A percentile compares a stretch with the other conserved stretches of the same genome.
Conservation (phyloP, 1,284 basidiomycete genomes). For the Leccinum subrobustum region DNA sequence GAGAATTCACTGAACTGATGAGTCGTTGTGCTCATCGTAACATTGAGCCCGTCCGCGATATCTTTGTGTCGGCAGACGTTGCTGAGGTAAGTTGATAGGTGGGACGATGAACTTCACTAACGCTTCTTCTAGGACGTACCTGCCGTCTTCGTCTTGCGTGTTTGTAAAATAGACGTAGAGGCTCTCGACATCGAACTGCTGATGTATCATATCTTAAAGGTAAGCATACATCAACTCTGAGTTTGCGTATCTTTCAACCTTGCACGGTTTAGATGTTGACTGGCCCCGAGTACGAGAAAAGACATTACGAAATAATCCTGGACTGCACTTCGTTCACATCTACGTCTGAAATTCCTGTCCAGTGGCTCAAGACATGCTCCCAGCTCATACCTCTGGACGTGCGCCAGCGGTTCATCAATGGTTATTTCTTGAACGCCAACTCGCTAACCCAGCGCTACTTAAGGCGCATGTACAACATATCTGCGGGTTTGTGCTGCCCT, state of each 20-base stretch:
- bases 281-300: slow-evolving; percentile 45
- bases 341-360: slow-evolving; percentile 75
- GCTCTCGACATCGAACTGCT: slow-evolving; percentile 84
- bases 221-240: slow-evolving; percentile 27
- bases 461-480: slow-evolving; percentile 72
- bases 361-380: slow-evolving; percentile 79
- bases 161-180: slow-evolving; percentile 77
- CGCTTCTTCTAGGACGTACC: slow-evolving; percentile 43
- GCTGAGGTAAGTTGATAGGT: slow-evolving; percentile 43
- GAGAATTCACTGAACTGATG: slow-evolving; percentile 70
- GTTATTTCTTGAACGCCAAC: slow-evolving; percentile 83
- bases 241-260: not conserved
- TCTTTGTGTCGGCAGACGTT: slow-evolving; percentile 65
- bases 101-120: slow-evolving; percentile 6
- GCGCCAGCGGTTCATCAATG: slow-evolving; percentile 51
- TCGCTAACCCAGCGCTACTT: slow-evolving; percentile 70
- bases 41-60: slow-evolving; percentile 58
- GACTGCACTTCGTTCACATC: slow-evolving; percentile 83
- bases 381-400: slow-evolving; percentile 78
- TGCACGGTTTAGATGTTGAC: slow-evolving; percentile 37
- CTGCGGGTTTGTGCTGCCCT: slow-evolving; percentile 52
- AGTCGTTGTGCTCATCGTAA: slow-evolving; percentile 61
- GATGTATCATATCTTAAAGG: slow-evolving; percentile 82
- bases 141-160: slow-evolving; percentile 59
- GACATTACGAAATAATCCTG: slow-evolving; percentile 71